phyloP scores from a whole-genome alignment of 2,329 filamentous ascomycete genomes.

The Zelopaecilomyces penicillatus region DNA sequence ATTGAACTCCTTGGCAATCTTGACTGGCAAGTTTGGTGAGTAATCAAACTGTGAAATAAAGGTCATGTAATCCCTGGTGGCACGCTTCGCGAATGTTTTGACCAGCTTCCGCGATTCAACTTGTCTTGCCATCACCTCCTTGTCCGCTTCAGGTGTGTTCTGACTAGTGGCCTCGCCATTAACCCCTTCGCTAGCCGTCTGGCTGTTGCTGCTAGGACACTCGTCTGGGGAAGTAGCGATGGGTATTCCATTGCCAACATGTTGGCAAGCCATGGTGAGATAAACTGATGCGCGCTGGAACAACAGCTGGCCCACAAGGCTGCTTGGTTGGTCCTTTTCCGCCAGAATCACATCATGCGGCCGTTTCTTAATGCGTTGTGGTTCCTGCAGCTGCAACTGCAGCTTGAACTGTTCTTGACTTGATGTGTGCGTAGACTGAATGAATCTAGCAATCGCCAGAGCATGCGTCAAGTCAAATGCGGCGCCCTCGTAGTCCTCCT shows the following conservation, averaged over 20 bases:
- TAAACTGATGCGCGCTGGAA: conserved; percentile 71
- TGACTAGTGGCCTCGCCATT: neutral
- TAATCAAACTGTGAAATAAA: conserved; percentile 73
- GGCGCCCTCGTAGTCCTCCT: conserved; percentile 63
- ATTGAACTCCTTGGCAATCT: conserved; percentile 48
- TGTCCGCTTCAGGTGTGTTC: conserved; percentile 3
- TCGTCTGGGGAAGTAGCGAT: neutral
- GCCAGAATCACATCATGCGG: conserved; percentile 27
- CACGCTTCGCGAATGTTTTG: conserved; percentile 66
- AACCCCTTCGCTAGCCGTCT: too few relatives aligned
- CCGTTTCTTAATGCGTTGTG: conserved; percentile 15
- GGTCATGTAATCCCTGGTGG: conserved; percentile 63
- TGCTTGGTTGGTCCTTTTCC: conserved; percentile 55
- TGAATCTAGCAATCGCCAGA: conserved; percentile 45
- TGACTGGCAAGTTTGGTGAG: conserved; percentile 58
- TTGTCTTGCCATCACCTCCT: conserved; percentile 12
- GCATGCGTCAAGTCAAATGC: conserved; percentile 62
- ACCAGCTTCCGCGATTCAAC: conserved; percentile 50
- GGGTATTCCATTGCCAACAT: conserved; percentile 49
- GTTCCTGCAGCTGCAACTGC: conserved; percentile 38
- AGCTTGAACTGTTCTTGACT: conserved; percentile 44
- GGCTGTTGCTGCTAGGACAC: neutral
- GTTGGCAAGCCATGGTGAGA: conserved; percentile 60
- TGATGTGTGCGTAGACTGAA: conserved; percentile 41
- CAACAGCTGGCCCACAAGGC: conserved; percentile 63